A percentile compares a stretch with the other conserved stretches of the same genome.
Conservation (phyloP, 768 basidiomycete genomes). For the Mycena kentingensis region DNA sequence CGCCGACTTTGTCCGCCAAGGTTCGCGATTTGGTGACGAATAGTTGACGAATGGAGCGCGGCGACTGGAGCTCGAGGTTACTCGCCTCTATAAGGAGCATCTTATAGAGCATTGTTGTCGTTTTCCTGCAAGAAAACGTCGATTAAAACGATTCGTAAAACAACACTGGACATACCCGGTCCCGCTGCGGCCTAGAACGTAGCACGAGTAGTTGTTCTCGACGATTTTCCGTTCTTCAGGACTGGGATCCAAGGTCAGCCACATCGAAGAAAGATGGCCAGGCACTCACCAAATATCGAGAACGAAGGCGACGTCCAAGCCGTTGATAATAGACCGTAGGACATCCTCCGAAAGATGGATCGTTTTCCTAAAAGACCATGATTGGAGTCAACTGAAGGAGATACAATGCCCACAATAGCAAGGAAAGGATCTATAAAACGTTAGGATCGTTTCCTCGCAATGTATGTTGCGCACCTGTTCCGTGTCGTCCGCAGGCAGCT, state of each 20-base stretch:
- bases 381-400: slow-evolving; percentile 4
- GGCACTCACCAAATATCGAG: slow-evolving; percentile 21
- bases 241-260: background rate
- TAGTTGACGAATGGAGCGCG: slow-evolving; percentile 60
- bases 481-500: slow-evolving; percentile 16
- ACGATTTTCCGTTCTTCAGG: slow-evolving; percentile 42
- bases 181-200: slow-evolving; percentile 51
- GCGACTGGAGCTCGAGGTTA: slow-evolving; percentile 2
- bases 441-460: too few relatives aligned
- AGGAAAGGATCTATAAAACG: slow-evolving; percentile 36
- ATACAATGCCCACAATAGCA: slow-evolving; percentile 34
- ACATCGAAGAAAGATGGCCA: background rate
- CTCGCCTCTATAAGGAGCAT: slow-evolving; percentile 64
- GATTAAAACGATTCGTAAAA: background rate
- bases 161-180: slow-evolving; percentile 41
- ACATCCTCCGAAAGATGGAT: slow-evolving; percentile 18
- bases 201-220: slow-evolving; percentile 43
- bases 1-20: slow-evolving; percentile 69
- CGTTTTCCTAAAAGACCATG: slow-evolving; percentile 13
- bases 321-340: slow-evolving; percentile 16
- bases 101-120: slow-evolving; percentile 76
- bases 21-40: slow-evolving; percentile 73
- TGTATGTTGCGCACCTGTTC: slow-evolving; percentile 29
- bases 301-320: slow-evolving; percentile 20
- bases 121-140: slow-evolving; percentile 65